phyloP scores from a whole-genome alignment of 2,329 filamentous ascomycete species.

The Coleophoma crateriformis region DNA sequence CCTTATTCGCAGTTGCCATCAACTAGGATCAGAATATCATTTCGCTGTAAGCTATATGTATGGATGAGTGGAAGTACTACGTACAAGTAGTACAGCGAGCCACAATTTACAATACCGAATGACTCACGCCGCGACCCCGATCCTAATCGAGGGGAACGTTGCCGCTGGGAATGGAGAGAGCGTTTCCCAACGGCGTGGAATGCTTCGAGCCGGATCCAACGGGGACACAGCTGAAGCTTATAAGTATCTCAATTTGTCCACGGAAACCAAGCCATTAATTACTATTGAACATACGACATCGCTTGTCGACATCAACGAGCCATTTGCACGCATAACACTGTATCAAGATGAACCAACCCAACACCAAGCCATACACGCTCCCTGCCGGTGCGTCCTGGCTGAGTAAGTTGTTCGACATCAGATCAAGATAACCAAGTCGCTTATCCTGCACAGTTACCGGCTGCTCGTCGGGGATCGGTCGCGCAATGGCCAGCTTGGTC shows the following conservation, averaged over 20 bases:
- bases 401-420: slow-evolving; percentile 22
- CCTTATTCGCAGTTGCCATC: too few relatives aligned
- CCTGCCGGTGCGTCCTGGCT: slow-evolving; percentile 34
- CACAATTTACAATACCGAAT: too few relatives aligned
- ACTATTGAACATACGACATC: background rate
- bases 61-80: too few relatives aligned
- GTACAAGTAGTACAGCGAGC: too few relatives aligned
- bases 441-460: slow-evolving; percentile 34
- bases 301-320: background rate
- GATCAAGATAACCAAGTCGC: slow-evolving; percentile 6
- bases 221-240: background rate
- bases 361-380: slow-evolving; percentile 26
- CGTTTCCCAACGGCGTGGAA: too few relatives aligned
- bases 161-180: too few relatives aligned
- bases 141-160: too few relatives aligned
- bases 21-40: too few relatives aligned
- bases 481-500: slow-evolving; percentile 31
- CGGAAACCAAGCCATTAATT: background rate
- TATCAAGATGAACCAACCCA: slow-evolving; percentile 24
- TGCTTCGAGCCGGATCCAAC: too few relatives aligned
- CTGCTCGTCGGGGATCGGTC: slow-evolving; percentile 43
- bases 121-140: too few relatives aligned
- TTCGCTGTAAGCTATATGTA: too few relatives aligned
- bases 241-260: background rate
- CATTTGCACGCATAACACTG: background rate